Percentiles rank a stretch among this genome's conserved stretches.
phyloP scores from a whole-genome alignment of 257 asterid species.

The Przewalskia tangutica region DNA sequence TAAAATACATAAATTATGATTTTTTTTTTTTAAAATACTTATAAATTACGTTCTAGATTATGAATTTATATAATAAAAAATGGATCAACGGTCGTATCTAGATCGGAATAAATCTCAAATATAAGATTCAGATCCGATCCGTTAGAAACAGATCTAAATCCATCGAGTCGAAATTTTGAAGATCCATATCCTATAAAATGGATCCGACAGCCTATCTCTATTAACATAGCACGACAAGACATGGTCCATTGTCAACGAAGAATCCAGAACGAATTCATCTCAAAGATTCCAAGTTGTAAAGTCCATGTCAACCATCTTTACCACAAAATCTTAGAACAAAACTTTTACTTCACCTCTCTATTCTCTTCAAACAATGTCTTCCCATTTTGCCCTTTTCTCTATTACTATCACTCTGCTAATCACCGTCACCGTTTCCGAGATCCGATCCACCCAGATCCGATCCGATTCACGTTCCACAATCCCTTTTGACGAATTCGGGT shows the following conservation, averaged over 20 bases:
- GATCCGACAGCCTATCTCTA: too few species aligned
- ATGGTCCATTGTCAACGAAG: neutral
- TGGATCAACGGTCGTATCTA: too few species aligned
- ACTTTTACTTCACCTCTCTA: neutral
- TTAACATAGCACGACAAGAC: neutral
- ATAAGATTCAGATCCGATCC: too few species aligned
- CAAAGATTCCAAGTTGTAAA: neutral
- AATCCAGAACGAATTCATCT: neutral
- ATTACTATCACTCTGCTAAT: neutral
- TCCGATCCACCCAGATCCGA: constrained; percentile 19
- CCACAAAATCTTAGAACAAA: neutral
- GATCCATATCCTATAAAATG: too few species aligned
- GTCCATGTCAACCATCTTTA: neutral
- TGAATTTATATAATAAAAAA: too few species aligned
- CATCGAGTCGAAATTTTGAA: too few species aligned
- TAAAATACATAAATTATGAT: too few species aligned
- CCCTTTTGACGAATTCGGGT: constrained; percentile 26
- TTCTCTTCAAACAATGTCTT: neutral
- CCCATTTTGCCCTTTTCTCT: neutral
- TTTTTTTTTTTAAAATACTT: too few species aligned
- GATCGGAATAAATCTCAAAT: too few species aligned
- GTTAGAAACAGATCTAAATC: too few species aligned
- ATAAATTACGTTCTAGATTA: too few species aligned
- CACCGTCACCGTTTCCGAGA: constrained; percentile 2
- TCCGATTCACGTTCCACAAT: constrained; percentile 21